phyloP scores from a whole-genome alignment of 805 yeast species.

The Myxozyma lipomycoides region DNA sequence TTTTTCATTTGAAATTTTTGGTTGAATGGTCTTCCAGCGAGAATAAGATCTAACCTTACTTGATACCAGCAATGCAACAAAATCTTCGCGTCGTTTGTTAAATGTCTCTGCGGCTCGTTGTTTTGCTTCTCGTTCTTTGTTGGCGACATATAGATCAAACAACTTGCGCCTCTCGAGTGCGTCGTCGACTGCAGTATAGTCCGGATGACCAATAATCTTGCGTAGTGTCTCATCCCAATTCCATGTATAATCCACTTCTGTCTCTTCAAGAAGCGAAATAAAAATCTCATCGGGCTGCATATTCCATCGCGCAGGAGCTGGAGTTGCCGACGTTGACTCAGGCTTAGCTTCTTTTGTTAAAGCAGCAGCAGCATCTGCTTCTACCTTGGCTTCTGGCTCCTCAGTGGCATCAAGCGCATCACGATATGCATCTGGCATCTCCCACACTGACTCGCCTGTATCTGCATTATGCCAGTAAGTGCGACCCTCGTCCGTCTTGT shows the following conservation, averaged over 20 bases:
- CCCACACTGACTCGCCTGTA: slow-evolving; percentile 75
- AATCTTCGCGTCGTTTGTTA: slow-evolving; percentile 52
- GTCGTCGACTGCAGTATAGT: slow-evolving; percentile 66
- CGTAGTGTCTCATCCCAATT: slow-evolving; percentile 65
- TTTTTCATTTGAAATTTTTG: slow-evolving; percentile 5
- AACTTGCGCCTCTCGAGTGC: slow-evolving; percentile 55
- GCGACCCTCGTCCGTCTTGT: slow-evolving; percentile 52
- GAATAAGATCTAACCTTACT: slow-evolving; percentile 23
- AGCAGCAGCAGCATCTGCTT: slow-evolving; percentile 5
- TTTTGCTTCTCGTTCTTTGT: slow-evolving; percentile 20
- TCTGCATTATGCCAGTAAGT: slow-evolving; percentile 64
- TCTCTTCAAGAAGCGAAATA: slow-evolving; percentile 49
- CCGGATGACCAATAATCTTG: slow-evolving; percentile 51
- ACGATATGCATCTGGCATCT: slow-evolving; percentile 55
- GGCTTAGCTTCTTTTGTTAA: slow-evolving; percentile 4
- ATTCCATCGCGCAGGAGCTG: background rate
- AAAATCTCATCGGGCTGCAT: slow-evolving; percentile 38
- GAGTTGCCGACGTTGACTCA: background rate
- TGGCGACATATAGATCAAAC: slow-evolving; percentile 59
- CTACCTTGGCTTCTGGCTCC: slow-evolving; percentile 17
- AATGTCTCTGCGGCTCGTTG: slow-evolving; percentile 49
- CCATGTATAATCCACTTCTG: slow-evolving; percentile 68
- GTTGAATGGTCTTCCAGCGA: slow-evolving; percentile 24
- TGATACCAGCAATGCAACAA: slow-evolving; percentile 39
- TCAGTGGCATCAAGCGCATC: slow-evolving; percentile 28